Percentiles rank a stretch among this genome's conserved stretches.
Evolutionary conservation across 768 basidiomycete species (phyloP).

Genomic region (Hericium coralloides): DNA sequence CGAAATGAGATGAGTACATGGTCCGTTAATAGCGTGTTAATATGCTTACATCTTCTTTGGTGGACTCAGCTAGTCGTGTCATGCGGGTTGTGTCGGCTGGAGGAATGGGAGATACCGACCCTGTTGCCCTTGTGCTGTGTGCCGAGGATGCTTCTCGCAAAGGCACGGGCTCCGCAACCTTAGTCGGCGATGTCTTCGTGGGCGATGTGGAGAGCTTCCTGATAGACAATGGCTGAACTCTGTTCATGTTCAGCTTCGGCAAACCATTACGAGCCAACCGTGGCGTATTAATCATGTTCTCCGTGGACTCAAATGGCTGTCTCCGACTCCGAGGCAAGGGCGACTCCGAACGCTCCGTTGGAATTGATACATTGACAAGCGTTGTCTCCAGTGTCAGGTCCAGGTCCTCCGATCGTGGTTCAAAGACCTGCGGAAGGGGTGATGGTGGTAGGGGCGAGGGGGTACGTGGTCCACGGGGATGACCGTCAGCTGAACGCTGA

Average conservation of each 20-base stretch:
- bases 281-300: conserved; percentile 46
- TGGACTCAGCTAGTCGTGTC: conserved; percentile 40
- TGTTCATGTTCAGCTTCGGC: conserved; percentile 26
- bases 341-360: conserved; percentile 27
- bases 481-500: conserved; percentile 43
- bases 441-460: conserved; percentile 57
- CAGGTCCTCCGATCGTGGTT: conserved; percentile 37
- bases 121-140: not conserved
- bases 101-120: not conserved
- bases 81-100: conserved; percentile 31
- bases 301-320: conserved; percentile 50
- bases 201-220: conserved; percentile 50
- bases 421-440: conserved; percentile 28
- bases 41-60: conserved; percentile 54
- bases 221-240: conserved; percentile 72
- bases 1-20: not conserved
- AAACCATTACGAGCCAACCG: conserved; percentile 25
- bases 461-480: conserved; percentile 66
- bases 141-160: not conserved
- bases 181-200: not conserved
- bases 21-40: not conserved
- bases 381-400: conserved; percentile 34
- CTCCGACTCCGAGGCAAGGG: conserved; percentile 66
- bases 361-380: conserved; percentile 21
- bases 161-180: not conserved